Evolutionary conservation across 1,284 basidiomycete species (phyloP).

Genomic region (Melampsora abietis-canadensis): DNA sequence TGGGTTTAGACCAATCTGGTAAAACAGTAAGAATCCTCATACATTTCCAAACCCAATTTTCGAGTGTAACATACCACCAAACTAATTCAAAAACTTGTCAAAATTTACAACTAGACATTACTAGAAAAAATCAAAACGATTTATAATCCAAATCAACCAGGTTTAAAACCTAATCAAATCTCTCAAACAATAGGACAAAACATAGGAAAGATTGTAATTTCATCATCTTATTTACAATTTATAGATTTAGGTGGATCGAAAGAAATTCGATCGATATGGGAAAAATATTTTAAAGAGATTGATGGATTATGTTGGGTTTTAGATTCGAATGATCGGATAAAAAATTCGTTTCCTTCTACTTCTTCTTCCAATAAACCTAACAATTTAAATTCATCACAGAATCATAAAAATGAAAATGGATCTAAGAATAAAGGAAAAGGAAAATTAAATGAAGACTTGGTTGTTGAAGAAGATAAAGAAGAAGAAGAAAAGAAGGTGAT

Average conservation of each 20-base stretch:
- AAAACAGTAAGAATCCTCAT: slow-evolving; percentile 40
- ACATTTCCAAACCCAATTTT: not conserved
- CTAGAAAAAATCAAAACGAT: slow-evolving; percentile 38
- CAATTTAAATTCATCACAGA: not conserved
- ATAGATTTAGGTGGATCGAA: slow-evolving; percentile 33
- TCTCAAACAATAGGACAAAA: slow-evolving; percentile 32
- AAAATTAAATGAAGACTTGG: not conserved
- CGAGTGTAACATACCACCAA: no score
- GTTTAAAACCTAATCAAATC: slow-evolving; percentile 24
- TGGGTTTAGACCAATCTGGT: slow-evolving; percentile 38
- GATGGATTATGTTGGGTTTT: slow-evolving; percentile 42
- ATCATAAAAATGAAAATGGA: not conserved
- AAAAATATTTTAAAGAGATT: slow-evolving; percentile 38
- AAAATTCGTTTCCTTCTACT: slow-evolving; percentile 10
- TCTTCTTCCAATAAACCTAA: not conserved
- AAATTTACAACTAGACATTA: slow-evolving; percentile 10
- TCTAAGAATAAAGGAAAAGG: slow-evolving; percentile 33
- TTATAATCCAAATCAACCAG: slow-evolving; percentile 27
- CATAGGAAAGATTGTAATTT: slow-evolving; percentile 31
- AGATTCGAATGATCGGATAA: slow-evolving; percentile 22
- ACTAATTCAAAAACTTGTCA: not conserved
- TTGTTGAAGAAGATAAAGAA: not conserved
- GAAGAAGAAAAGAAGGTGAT: not conserved
- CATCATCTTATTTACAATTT: slow-evolving; percentile 29
- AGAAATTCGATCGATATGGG: slow-evolving; percentile 38